phyloP scores from a whole-genome alignment of 2,329 filamentous ascomycete genomes.

The Colletotrichum liaoningense region DNA sequence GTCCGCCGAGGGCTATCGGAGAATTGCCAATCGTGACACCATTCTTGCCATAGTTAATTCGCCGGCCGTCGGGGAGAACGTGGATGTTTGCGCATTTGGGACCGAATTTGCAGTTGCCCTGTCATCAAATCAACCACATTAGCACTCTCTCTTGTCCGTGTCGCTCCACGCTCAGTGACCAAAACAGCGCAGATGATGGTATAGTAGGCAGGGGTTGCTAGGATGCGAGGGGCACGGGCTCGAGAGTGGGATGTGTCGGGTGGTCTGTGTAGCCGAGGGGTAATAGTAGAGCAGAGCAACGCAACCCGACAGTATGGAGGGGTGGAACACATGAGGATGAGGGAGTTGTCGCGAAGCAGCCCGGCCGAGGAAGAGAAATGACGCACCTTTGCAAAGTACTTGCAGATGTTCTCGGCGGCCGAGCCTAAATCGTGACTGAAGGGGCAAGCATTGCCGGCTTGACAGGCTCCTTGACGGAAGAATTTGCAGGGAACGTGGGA shows the following conservation, averaged over 20 bases:
- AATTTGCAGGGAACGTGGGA: constrained; percentile 99
- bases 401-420: constrained; percentile 90
- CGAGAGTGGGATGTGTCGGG: not conserved
- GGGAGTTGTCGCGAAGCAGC: not conserved
- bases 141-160: not conserved
- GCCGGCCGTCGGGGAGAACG: constrained; percentile 90
- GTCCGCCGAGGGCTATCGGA: constrained; percentile 71
- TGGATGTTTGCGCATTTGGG: constrained; percentile 98
- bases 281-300: constrained; percentile 18
- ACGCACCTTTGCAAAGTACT: constrained; percentile 96
- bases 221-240: constrained; percentile 11
- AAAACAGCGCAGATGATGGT: not conserved
- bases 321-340: not conserved
- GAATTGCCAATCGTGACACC: constrained; percentile 73
- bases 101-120: constrained; percentile 99
- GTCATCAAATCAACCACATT: constrained; percentile 14
- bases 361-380: not conserved
- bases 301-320: constrained; percentile 34
- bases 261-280: constrained; percentile 28
- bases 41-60: constrained; percentile 84
- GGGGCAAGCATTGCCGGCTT: constrained; percentile 94
- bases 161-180: not conserved
- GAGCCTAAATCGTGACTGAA: constrained; percentile 94
- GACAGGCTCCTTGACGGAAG: constrained; percentile 95
- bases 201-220: constrained; percentile 16